phyloP scores from a whole-genome alignment of 108 stramenopile species.

The Cyclotella cryptica region DNA sequence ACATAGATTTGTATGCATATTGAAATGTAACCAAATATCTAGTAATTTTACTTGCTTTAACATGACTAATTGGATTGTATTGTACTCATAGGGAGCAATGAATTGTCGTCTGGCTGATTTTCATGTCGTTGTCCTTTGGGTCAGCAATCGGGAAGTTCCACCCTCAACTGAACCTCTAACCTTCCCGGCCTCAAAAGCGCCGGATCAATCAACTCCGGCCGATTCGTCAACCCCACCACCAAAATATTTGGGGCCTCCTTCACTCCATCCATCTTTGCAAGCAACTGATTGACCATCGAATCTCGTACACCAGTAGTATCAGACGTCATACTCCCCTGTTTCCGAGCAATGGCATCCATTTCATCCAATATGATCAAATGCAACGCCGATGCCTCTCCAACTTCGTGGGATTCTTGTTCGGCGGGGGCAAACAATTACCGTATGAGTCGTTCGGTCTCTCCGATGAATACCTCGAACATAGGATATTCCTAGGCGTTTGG shows the following conservation, averaged over 20 bases:
- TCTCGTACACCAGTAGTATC: slow-evolving; percentile 79
- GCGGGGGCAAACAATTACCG: slow-evolving; percentile 74
- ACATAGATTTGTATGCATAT: too few relatives aligned
- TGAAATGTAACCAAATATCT: too few relatives aligned
- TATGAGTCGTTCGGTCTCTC: slow-evolving; percentile 78
- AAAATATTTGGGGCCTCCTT: slow-evolving; percentile 76
- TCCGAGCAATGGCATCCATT: slow-evolving; percentile 86
- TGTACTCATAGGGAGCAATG: too few relatives aligned
- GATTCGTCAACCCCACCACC: slow-evolving; percentile 89
- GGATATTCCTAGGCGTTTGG: slow-evolving; percentile 81
- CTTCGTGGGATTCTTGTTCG: slow-evolving; percentile 65
- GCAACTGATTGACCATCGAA: slow-evolving; percentile 90
- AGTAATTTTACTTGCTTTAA: too few relatives aligned
- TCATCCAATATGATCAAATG: slow-evolving; percentile 93
- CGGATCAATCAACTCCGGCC: slow-evolving; percentile 88
- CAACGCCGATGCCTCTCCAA: slow-evolving; percentile 73
- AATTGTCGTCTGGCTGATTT: too few relatives aligned
- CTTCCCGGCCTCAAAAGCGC: too few relatives aligned
- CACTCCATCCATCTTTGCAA: slow-evolving; percentile 84
- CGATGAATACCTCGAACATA: slow-evolving; percentile 86
- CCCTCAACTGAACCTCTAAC: slow-evolving; percentile 87
- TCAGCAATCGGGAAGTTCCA: slow-evolving; percentile 79
- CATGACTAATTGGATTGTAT: too few relatives aligned
- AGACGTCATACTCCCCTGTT: slow-evolving; percentile 73
- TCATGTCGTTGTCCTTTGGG: too few relatives aligned